A percentile compares a stretch with the other conserved stretches of the same genome.
These are phyloP conservation scores for Phytophthora tentaculata DNA, from an alignment of 352 stramenopile genomes.

Conservation along the genomic window DNA sequence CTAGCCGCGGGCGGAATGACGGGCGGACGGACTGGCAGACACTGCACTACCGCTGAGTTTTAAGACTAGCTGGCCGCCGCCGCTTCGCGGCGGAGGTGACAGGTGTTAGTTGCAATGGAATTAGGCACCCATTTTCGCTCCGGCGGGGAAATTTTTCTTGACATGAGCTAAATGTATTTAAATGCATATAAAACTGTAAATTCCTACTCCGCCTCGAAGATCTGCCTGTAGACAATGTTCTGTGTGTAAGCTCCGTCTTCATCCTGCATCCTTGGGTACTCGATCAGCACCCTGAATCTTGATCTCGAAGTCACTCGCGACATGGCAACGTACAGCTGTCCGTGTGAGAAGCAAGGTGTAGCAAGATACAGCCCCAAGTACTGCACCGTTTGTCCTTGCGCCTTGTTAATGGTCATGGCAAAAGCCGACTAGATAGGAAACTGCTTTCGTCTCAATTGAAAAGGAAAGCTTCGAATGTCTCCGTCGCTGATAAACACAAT, in stretches of 20 bases:
- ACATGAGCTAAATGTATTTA: background rate
- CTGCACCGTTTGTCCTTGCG: background rate
- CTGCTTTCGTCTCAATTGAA: background rate
- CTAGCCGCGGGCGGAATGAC: too few relatives aligned
- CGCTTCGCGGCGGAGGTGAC: background rate
- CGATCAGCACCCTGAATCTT: background rate
- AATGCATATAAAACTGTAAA: background rate
- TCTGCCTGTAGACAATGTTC: background rate
- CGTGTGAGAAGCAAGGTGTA: background rate
- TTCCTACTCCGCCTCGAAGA: background rate
- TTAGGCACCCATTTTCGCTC: background rate
- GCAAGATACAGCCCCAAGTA: background rate
- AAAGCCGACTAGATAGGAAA: background rate
- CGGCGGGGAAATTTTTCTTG: background rate
- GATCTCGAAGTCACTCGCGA: background rate
- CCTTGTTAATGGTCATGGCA: background rate
- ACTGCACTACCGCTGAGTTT: too few relatives aligned
- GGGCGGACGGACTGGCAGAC: too few relatives aligned
- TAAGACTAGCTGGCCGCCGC: background rate
- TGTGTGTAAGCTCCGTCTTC: background rate
- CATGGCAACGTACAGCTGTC: background rate
- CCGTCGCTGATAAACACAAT: background rate
- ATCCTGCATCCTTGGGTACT: background rate
- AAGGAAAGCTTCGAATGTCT: background rate
- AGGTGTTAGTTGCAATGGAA: background rate